Percentiles rank a stretch among this genome's conserved stretches.
Conservation (phyloP, 768 basidiomycete genomes). For the Calocybe gangraenosa region DNA sequence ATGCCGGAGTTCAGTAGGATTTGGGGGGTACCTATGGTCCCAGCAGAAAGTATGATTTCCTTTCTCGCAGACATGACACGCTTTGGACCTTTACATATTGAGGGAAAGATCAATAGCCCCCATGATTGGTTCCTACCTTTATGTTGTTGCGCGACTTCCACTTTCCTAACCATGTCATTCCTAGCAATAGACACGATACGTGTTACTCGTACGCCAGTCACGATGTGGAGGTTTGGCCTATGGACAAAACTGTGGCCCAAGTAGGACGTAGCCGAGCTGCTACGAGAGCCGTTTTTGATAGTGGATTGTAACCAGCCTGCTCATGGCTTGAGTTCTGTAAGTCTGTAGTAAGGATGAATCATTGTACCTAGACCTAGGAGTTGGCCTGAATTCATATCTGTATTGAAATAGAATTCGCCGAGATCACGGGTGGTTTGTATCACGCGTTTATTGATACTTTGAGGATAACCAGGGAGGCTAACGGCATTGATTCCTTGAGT, state of each 20-base stretch:
- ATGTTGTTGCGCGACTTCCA: conserved; percentile 16
- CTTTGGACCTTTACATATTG: conserved; percentile 1
- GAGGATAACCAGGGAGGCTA: conserved; percentile 26
- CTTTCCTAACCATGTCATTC: conserved; percentile 12
- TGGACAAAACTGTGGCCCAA: conserved; percentile 17
- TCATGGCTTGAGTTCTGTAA: background rate
- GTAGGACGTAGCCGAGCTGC: conserved; percentile 30
- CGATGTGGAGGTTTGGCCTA: conserved; percentile 26
- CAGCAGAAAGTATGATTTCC: conserved; percentile 30
- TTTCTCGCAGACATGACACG: conserved; percentile 18
- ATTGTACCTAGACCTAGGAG: conserved; percentile 24
- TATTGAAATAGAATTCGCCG: conserved; percentile 21
- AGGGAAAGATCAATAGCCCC: background rate
- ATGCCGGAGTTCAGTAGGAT: conserved; percentile 27
- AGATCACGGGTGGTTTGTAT: conserved; percentile 26
- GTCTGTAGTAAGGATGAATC: background rate
- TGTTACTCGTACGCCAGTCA: conserved; percentile 22
- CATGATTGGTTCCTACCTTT: conserved; percentile 5
- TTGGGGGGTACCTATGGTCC: conserved; percentile 25
- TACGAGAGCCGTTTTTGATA: conserved; percentile 22
- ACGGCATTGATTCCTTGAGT: conserved; percentile 24
- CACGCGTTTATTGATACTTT: conserved; percentile 21
- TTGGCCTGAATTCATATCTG: conserved; percentile 22
- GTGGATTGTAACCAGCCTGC: conserved; percentile 24
- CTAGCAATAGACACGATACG: conserved; percentile 6